phyloP scores from a whole-genome alignment of 768 basidiomycete genomes.

The Xerocomellus intermedius region DNA sequence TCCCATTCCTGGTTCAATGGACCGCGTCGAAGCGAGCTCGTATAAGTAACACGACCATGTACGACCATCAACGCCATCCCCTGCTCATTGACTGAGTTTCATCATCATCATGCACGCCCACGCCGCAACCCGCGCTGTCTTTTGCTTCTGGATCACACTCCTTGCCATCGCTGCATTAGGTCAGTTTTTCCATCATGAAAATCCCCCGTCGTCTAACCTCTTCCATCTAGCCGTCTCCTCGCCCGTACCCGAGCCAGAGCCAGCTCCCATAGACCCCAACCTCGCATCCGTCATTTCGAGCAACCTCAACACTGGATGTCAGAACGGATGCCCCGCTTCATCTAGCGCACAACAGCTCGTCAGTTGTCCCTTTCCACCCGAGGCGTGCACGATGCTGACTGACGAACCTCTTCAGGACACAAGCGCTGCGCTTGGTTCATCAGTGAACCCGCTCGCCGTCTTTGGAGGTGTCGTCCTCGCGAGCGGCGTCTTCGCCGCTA shows the following conservation, averaged over 20 bases:
- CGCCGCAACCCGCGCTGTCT: conserved; percentile 13
- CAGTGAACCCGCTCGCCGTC: conserved; percentile 17
- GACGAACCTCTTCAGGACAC: conserved; percentile 8
- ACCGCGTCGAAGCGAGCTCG: not conserved
- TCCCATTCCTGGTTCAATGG: not conserved
- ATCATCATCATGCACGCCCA: conserved; percentile 8
- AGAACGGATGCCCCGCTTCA: conserved; percentile 21
- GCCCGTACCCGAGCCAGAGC: conserved; percentile 22
- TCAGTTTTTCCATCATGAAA: not conserved
- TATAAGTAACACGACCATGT: conserved; percentile 8
- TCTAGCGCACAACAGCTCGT: conserved; percentile 24
- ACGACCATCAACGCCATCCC: not conserved
- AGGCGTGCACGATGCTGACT: not conserved
- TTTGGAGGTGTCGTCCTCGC: conserved; percentile 24
- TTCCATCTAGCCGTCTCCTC: conserved; percentile 20
- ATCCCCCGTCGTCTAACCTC: not conserved
- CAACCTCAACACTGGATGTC: conserved; percentile 26
- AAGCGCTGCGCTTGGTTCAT: conserved; percentile 22
- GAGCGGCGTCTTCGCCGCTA: conserved; percentile 17
- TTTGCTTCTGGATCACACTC: conserved; percentile 24
- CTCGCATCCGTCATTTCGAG: conserved; percentile 18
- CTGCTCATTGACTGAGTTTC: conserved; percentile 14
- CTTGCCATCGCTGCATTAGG: conserved; percentile 21
- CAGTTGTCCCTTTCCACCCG: not conserved
- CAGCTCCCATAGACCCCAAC: conserved; percentile 23